A percentile compares a stretch with the other conserved stretches of the same genome.
Conservation (phyloP, 176 grass and related monocot genomes). For the Cocos nucifera region DNA sequence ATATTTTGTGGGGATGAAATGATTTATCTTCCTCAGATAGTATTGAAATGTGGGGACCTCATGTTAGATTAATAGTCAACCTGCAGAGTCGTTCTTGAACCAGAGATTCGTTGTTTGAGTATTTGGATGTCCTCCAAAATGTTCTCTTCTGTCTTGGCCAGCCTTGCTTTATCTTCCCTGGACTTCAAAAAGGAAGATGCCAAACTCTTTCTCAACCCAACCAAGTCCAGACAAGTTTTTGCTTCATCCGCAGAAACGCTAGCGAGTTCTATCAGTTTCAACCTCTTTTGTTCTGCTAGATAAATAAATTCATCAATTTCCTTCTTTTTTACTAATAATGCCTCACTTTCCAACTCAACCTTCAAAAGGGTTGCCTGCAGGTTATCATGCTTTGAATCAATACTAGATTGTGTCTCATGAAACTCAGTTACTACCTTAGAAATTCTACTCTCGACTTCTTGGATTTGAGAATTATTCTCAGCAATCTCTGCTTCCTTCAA, state of each 20-base stretch:
- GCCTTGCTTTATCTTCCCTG: constrained; percentile 63
- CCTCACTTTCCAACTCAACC: constrained; percentile 53
- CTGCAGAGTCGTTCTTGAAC: constrained; percentile 81
- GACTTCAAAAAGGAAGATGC: constrained; percentile 68
- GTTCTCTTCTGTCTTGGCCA: constrained; percentile 70
- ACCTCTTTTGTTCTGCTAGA: constrained; percentile 49
- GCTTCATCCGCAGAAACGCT: constrained; percentile 60
- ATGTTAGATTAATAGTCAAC: constrained; percentile 14
- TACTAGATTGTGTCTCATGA: constrained; percentile 54
- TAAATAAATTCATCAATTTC: constrained; percentile 53
- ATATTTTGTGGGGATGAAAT: no score
- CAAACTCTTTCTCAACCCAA: constrained; percentile 52
- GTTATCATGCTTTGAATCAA: constrained; percentile 53
- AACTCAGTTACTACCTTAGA: constrained; percentile 46
- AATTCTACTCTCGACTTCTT: constrained; percentile 72
- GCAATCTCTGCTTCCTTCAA: constrained; percentile 88
- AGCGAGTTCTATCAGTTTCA: constrained; percentile 42
- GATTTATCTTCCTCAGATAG: no score
- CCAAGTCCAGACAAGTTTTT: constrained; percentile 47
- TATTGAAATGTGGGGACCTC: no score
- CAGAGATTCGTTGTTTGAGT: constrained; percentile 69
- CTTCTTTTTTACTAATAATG: constrained; percentile 46
- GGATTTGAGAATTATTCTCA: constrained; percentile 68
- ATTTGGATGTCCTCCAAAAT: constrained; percentile 72
- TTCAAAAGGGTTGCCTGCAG: constrained; percentile 43